Percentiles rank a stretch among this genome's conserved stretches.
These are phyloP conservation scores for Halenospora varia DNA, from an alignment of 495 filamentous ascomycete genomes.

Conservation along the genomic window DNA sequence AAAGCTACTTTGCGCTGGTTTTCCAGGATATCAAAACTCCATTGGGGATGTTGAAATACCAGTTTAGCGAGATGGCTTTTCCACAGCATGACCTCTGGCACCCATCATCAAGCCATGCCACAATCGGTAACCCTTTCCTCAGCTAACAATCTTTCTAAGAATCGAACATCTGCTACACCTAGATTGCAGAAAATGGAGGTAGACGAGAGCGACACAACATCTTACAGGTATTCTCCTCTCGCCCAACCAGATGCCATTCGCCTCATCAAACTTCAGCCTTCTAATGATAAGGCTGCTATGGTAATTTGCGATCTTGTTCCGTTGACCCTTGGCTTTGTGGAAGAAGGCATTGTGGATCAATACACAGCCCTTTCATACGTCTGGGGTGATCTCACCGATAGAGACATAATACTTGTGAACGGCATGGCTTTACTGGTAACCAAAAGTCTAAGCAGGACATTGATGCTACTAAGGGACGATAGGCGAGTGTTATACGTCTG, in stretches of 20 bases:
- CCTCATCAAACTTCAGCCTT: constrained; percentile 16
- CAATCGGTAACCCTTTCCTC: too few species aligned
- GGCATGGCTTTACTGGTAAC: constrained; percentile 13
- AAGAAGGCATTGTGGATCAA: constrained; percentile 12
- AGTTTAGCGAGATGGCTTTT: too few species aligned
- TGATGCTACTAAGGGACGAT: neutral
- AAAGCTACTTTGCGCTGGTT: too few species aligned
- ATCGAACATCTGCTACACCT: too few species aligned
- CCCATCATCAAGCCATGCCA: too few species aligned
- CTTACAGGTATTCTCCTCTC: neutral
- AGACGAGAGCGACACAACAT: too few species aligned
- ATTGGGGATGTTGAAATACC: too few species aligned
- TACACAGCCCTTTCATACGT: constrained; percentile 16
- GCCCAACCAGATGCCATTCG: constrained; percentile 3
- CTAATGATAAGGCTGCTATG: neutral
- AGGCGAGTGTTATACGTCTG: constrained; percentile 5
- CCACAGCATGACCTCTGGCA: too few species aligned
- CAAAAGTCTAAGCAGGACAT: neutral
- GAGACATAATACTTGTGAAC: neutral
- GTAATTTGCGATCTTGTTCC: constrained; percentile 20
- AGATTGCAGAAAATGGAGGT: too few species aligned
- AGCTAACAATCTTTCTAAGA: too few species aligned
- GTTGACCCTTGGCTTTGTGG: constrained; percentile 3
- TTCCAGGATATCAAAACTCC: too few species aligned
- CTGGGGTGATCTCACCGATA: constrained; percentile 7